Evolutionary conservation across 2,329 filamentous ascomycete species (phyloP).

Genomic region (Colletotrichum somersetense): DNA sequence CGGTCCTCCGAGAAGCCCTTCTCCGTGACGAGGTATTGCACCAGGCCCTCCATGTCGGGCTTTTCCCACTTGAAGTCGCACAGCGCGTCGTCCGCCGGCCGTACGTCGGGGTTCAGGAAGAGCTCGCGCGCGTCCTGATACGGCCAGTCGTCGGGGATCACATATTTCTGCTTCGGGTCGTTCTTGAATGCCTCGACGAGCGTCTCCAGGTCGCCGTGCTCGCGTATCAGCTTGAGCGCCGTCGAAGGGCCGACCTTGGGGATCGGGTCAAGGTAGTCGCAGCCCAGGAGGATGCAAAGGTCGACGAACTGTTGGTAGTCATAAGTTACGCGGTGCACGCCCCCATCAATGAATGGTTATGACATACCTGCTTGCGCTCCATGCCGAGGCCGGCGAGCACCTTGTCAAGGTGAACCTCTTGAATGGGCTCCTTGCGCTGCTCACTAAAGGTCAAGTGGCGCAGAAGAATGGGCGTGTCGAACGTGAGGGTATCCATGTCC

Average conservation of each 20-base stretch:
- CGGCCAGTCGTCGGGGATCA: conserved; percentile 95
- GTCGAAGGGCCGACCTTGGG: conserved; percentile 94
- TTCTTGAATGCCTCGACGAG: conserved; percentile 85
- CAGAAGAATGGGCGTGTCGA: conserved; percentile 90
- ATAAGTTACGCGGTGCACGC: conserved; percentile 21
- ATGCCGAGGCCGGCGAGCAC: conserved; percentile 89
- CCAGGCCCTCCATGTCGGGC: conserved; percentile 89
- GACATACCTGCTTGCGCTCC: conserved; percentile 81
- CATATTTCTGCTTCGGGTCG: conserved; percentile 83
- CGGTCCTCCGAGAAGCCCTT: conserved; percentile 98
- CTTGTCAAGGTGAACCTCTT: conserved; percentile 90
- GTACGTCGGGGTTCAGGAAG: conserved; percentile 92
- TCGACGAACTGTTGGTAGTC: conserved; percentile 82
- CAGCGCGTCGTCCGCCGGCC: conserved; percentile 81
- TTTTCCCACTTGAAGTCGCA: conserved; percentile 99
- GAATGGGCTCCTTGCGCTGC: conserved; percentile 96
- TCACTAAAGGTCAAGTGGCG: conserved; percentile 97
- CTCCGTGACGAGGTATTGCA: conserved; percentile 90
- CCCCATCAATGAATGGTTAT: background rate
- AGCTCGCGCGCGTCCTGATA: conserved; percentile 91
- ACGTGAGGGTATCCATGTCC: conserved; percentile 99
- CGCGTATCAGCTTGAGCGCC: conserved; percentile 92
- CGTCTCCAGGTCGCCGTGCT: conserved; percentile 88
- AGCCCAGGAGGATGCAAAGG: conserved; percentile 95
- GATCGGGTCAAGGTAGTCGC: conserved; percentile 96